These are phyloP conservation scores for Pleurotus giganteus DNA, from an alignment of 768 basidiomycete genomes.

Conservation along the genomic window DNA sequence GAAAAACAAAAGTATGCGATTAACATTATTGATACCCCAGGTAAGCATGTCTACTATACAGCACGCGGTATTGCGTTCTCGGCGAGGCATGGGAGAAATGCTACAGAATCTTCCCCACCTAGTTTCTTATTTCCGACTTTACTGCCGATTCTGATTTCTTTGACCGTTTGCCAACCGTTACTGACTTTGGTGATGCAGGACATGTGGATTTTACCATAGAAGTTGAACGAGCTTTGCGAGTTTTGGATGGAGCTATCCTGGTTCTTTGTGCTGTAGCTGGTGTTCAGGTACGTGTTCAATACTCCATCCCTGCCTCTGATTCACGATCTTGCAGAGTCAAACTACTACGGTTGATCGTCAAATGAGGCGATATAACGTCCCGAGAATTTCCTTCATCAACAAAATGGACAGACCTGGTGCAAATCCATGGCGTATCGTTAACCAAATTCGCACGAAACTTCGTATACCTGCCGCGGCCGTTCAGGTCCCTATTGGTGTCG, in stretches of 20 bases:
- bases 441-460: constrained; percentile 89
- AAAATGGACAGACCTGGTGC: constrained; percentile 99
- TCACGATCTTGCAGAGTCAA: constrained; percentile 66
- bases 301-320: not conserved
- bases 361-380: constrained; percentile 96
- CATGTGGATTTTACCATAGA: constrained; percentile 99
- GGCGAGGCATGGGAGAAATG: too few relatives aligned
- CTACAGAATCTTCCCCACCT: too few relatives aligned
- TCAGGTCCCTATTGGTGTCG: constrained; percentile 91
- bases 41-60: constrained; percentile 33
- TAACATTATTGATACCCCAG: constrained; percentile 99
- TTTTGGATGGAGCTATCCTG: constrained; percentile 93
- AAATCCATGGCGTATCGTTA: constrained; percentile 93
- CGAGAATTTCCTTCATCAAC: constrained; percentile 94
- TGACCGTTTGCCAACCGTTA: not conserved
- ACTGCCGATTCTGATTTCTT: too few relatives aligned
- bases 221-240: constrained; percentile 94
- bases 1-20: constrained; percentile 83
- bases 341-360: constrained; percentile 99
- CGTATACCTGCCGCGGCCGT: constrained; percentile 92
- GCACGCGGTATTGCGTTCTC: not conserved
- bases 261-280: constrained; percentile 97
- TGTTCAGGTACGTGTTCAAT: constrained; percentile 73
- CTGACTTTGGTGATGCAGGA: constrained; percentile 44
- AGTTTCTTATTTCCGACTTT: too few relatives aligned